These are phyloP conservation scores for Luffa acutangula DNA, from an alignment of 306 rosid species.

Conservation along the genomic window DNA sequence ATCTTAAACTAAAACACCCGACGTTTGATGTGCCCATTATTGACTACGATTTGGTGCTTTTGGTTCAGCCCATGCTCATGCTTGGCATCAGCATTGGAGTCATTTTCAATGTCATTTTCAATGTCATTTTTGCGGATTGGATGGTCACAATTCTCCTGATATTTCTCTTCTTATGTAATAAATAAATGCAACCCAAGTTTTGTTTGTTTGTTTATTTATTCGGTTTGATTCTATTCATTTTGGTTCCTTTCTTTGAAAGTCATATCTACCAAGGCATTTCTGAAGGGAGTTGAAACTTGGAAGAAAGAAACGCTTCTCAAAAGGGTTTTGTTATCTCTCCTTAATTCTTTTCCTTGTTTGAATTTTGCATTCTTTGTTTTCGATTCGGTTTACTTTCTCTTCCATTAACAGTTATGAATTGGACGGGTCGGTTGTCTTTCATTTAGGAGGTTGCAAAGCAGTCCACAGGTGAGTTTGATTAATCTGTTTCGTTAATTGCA, in stretches of 20 bases:
- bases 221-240: neutral
- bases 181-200: neutral
- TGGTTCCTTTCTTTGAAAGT: constrained; percentile 27
- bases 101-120: constrained; percentile 67
- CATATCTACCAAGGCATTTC: constrained; percentile 77
- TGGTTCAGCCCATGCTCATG: constrained; percentile 95
- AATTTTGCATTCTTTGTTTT: neutral
- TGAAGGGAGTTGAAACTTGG: constrained; percentile 82
- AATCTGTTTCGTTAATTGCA: neutral
- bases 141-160: constrained; percentile 85
- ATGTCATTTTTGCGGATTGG: constrained; percentile 86
- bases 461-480: constrained; percentile 39
- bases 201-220: neutral
- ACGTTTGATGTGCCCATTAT: constrained; percentile 59
- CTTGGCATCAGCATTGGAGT: constrained; percentile 93
- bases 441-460: constrained; percentile 51
- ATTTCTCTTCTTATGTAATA: constrained; percentile 60
- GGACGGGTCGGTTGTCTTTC: neutral
- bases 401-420: neutral
- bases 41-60: constrained; percentile 82
- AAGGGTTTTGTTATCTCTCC: constrained; percentile 26
- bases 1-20: constrained; percentile 77
- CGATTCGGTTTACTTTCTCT: neutral
- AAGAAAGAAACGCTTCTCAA: constrained; percentile 80
- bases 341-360: neutral